Evolutionary conservation across 805 yeast genomes (phyloP).

Genomic region (Candida corydali): DNA sequence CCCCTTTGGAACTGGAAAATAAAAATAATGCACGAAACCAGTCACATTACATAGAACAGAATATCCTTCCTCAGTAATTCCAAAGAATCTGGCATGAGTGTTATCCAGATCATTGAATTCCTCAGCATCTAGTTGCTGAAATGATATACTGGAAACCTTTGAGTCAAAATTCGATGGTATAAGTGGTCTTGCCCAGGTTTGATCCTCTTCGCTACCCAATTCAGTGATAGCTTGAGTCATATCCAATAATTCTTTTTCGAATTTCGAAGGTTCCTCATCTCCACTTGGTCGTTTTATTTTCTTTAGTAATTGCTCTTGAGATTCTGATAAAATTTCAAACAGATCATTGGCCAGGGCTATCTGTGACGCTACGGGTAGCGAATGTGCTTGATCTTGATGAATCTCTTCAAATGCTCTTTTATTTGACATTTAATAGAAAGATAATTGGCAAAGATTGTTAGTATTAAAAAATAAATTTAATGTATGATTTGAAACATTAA

Average conservation of each 20-base stretch:
- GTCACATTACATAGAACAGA: conserved; percentile 87
- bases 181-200: conserved; percentile 53
- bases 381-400: conserved; percentile 25
- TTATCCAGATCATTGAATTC: conserved; percentile 60
- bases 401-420: conserved; percentile 12
- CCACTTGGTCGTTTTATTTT: conserved; percentile 30
- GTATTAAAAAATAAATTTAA: too few species aligned
- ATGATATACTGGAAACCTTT: conserved; percentile 49
- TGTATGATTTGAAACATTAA: too few species aligned
- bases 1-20: conserved; percentile 85
- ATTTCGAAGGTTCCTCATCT: conserved; percentile 35
- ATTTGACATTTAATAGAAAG: conserved; percentile 6
- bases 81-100: conserved; percentile 79
- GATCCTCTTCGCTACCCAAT: conserved; percentile 30
- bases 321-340: conserved; percentile 18
- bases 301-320: conserved; percentile 32
- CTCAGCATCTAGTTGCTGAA: conserved; percentile 95
- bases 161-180: conserved; percentile 49
- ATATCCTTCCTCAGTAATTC: conserved; percentile 84
- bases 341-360: conserved; percentile 11
- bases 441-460: too few species aligned
- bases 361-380: conserved; percentile 29
- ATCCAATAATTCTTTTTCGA: conserved; percentile 35
- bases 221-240: conserved; percentile 29
- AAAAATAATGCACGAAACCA: conserved; percentile 86